Evolutionary conservation across 495 filamentous ascomycete species (phyloP), one percentile per base, ranked within the genome.

Genomic region (Podospora pseudopauciseta): DNA sequence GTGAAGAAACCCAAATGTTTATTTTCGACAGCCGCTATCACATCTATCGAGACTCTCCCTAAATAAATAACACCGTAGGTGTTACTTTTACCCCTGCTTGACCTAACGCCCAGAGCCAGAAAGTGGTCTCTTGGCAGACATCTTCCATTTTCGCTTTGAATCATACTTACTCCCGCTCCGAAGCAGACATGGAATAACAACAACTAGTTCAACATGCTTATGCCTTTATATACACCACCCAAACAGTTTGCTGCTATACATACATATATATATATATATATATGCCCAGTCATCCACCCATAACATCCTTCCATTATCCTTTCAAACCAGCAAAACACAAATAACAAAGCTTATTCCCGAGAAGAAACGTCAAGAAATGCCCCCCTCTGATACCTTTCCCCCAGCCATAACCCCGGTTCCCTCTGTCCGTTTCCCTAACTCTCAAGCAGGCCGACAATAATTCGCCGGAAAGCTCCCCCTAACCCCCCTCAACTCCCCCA

Each of bases 381-480:
- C 39, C 39, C 39, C 13, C 9, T 49, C 15, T 11, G 15, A 49
- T 49, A 13, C 7, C 13, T 49, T 49, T 49, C 9, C 39, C 5
- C 7, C 15, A 16, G 13, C 9, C 39, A 49, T 49, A 1, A 13
- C 13, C 39, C 56, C 19, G 9, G 3, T 20, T n/a, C 56, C 56
- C 2, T 27, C 56, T 20, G 3, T n/a, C 23, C 18, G 6, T 58
- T 58, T 5, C 39, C 69, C 6, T 0, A 9, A 20, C 18, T 1
- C 23, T 66, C 34, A 69, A 4, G 68, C 44, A n/a, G 68, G 67
- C 66, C 72, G 75, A 81, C 91, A 91, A 75, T 98, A 98, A 77
- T 98, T 98, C 4, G 94, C 94, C 19, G 94, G 94, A 77, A 97
- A 98, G 71, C 80, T 89, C 11, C 94, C 94, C 74, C 84, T 85